Percentiles rank a stretch among this genome's conserved stretches.
phyloP scores from a whole-genome alignment of 352 stramenopile genomes.

The Phytophthora syringae region DNA sequence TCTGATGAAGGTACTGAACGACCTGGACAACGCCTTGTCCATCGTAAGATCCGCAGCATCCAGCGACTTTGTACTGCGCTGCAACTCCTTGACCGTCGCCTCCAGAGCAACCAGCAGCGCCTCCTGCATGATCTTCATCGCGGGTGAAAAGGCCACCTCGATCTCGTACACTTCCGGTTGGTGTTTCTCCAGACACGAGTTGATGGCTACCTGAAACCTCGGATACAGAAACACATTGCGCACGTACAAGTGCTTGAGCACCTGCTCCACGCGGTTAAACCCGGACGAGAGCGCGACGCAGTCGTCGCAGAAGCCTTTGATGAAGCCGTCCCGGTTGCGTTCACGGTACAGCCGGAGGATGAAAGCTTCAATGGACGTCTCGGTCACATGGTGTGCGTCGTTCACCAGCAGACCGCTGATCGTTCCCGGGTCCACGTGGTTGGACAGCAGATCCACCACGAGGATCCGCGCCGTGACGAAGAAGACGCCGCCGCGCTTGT shows the following conservation, averaged over 20 bases:
- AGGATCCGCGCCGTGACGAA: constrained; percentile 97
- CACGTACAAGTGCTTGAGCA: constrained; percentile 95
- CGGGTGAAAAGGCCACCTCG: constrained; percentile 89
- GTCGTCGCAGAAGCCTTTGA: constrained; percentile 97
- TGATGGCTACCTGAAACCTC: constrained; percentile 94
- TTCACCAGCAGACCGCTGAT: constrained; percentile 95
- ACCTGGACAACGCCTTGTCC: constrained; percentile 93
- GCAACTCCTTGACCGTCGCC: constrained; percentile 94
- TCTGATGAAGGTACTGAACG: constrained; percentile 66
- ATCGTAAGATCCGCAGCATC: constrained; percentile 90
- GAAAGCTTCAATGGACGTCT: constrained; percentile 97
- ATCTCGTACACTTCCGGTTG: constrained; percentile 95
- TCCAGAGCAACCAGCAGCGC: constrained; percentile 94
- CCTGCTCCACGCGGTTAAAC: constrained; percentile 96
- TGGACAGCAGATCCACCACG: constrained; percentile 97
- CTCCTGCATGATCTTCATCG: constrained; percentile 95
- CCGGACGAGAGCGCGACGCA: constrained; percentile 88
- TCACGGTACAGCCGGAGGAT: constrained; percentile 96
- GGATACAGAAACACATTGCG: constrained; percentile 95
- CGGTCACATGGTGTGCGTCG: constrained; percentile 92
- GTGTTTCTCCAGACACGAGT: constrained; percentile 82
- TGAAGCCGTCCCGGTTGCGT: constrained; percentile 90
- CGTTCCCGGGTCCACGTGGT: constrained; percentile 70
- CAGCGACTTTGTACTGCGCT: constrained; percentile 85
- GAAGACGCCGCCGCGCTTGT: constrained; percentile 93